Conservation (phyloP, 768 basidiomycete genomes). For the Phylloporus sp. region DNA sequence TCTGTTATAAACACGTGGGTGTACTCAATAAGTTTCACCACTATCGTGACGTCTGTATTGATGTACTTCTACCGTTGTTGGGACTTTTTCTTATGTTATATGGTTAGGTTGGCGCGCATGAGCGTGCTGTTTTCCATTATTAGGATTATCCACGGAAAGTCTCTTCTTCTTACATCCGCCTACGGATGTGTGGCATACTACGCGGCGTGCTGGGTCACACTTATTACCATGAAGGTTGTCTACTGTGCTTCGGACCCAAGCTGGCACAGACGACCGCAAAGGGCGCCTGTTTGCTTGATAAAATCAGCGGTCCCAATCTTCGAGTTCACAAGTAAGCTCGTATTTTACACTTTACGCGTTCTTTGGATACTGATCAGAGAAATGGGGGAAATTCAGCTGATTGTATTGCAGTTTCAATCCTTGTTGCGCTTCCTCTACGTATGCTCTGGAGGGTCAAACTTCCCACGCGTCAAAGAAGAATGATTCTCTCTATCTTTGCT, state of each 20-base stretch:
- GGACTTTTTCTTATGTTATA: neutral
- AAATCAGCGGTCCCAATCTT: neutral
- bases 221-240: slow-evolving; percentile 5
- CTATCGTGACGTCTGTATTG: slow-evolving; percentile 6
- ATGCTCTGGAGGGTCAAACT: slow-evolving; percentile 20
- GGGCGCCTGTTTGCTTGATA: neutral
- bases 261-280: slow-evolving; percentile 7
- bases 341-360: neutral
- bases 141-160: slow-evolving; percentile 8
- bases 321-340: neutral
- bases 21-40: slow-evolving; percentile 8
- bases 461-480: slow-evolving; percentile 17
- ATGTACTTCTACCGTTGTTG: neutral
- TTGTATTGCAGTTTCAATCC: slow-evolving; percentile 1
- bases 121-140: slow-evolving; percentile 20
- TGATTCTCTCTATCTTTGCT: slow-evolving; percentile 20
- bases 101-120: slow-evolving; percentile 13
- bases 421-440: slow-evolving; percentile 9
- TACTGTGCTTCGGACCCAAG: slow-evolving; percentile 6
- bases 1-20: slow-evolving; percentile 12
- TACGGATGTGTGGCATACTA: slow-evolving; percentile 8
- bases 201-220: slow-evolving; percentile 1
- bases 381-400: slow-evolving; percentile 12
- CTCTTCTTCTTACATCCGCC: slow-evolving; percentile 7
- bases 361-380: neutral